Percentiles rank a stretch among this genome's conserved stretches.
Conservation (phyloP, 2,329 filamentous ascomycete genomes). For the Pestalotiopsis sp. region DNA sequence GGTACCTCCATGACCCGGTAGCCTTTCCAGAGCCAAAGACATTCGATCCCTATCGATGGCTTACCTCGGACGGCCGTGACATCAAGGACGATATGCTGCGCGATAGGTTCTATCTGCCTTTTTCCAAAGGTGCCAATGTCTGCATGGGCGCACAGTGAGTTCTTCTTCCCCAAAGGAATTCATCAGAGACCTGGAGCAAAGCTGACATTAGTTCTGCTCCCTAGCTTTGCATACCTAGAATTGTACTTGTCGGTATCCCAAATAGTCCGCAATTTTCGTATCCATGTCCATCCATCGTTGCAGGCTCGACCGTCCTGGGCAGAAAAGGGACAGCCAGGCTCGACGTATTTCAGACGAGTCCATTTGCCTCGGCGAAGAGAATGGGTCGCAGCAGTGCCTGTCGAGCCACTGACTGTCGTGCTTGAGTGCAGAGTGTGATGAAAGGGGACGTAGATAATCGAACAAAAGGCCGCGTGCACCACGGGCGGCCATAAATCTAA, state of each 20-base stretch:
- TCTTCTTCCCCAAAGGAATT: background rate
- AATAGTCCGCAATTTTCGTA: background rate
- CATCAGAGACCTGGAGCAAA: background rate
- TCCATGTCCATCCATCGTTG: constrained; percentile 2
- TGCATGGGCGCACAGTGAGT: constrained; percentile 8
- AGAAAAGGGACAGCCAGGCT: background rate
- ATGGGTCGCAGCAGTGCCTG: background rate
- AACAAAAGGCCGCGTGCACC: too few relatives aligned
- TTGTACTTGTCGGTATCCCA: constrained; percentile 2
- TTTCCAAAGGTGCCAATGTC: constrained; percentile 2
- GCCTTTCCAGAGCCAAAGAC: background rate
- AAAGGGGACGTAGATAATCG: background rate
- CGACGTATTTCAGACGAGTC: background rate
- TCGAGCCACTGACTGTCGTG: background rate
- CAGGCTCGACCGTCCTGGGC: background rate
- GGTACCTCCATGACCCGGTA: background rate
- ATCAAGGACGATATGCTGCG: background rate
- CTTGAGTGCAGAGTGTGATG: background rate
- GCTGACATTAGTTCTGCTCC: background rate
- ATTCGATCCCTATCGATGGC: constrained; percentile 6
- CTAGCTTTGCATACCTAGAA: constrained; percentile 9
- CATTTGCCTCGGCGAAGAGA: background rate
- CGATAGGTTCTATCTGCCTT: background rate
- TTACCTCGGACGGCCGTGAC: background rate
- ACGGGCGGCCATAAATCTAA: too few relatives aligned